These are phyloP conservation scores for Aureobasidium namibiae DNA, from an alignment of 2,329 filamentous ascomycete species.

Conservation along the genomic window DNA sequence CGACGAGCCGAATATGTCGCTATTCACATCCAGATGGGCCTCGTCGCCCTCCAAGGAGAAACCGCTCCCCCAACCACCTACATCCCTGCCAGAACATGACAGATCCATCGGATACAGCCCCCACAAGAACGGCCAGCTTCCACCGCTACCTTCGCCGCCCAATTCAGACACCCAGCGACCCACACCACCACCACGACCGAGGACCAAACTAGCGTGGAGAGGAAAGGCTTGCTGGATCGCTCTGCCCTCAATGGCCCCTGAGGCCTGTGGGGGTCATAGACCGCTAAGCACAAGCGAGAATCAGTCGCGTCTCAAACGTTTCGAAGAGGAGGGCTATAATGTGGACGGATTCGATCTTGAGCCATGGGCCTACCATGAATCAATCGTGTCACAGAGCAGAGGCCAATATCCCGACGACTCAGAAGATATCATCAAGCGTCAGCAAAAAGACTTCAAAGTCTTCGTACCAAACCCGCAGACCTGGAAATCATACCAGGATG, in stretches of 20 bases:
- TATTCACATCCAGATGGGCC: constrained; percentile 6
- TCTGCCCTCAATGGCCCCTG: constrained; percentile 36
- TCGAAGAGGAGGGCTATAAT: constrained; percentile 63
- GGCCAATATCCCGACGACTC: constrained; percentile 57
- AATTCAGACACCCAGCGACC: constrained; percentile 1
- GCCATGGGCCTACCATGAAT: constrained; percentile 19
- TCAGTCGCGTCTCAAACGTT: constrained; percentile 54
- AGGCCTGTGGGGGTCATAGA: constrained; percentile 32
- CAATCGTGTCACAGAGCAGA: constrained; percentile 49
- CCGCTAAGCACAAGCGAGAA: constrained; percentile 46
- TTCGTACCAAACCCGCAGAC: constrained; percentile 62
- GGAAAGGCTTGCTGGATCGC: constrained; percentile 38
- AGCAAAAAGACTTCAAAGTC: constrained; percentile 49
- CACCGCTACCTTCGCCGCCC: not conserved
- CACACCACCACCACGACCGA: constrained; percentile 28
- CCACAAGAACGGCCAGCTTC: not conserved
- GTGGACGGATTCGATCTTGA: constrained; percentile 60
- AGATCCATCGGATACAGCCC: not conserved
- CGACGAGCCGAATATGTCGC: constrained; percentile 7
- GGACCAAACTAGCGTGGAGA: constrained; percentile 38
- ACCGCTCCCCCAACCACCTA: constrained; percentile 5
- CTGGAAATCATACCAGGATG: constrained; percentile 73
- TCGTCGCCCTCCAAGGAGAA: constrained; percentile 7
- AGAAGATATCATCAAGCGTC: constrained; percentile 51
- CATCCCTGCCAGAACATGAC: not conserved